Percentiles rank a stretch among this genome's conserved stretches.
Evolutionary conservation across 331 rosid genomes (phyloP).

Genomic region (Quercus phellos): DNA sequence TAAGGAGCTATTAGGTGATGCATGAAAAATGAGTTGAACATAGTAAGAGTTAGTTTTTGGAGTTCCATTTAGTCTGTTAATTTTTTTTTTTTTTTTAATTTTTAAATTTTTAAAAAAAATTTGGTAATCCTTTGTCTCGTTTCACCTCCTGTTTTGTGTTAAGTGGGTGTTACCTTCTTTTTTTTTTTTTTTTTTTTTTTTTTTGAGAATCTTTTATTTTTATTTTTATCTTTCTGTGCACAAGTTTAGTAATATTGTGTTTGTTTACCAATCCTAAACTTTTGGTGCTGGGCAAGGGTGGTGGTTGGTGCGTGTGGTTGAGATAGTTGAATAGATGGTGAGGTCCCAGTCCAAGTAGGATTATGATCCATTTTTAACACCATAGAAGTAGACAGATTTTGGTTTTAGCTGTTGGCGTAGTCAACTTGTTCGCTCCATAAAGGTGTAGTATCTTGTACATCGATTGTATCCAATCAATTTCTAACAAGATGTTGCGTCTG

Average conservation of each 20-base stretch:
- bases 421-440: neutral
- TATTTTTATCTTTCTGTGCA: neutral
- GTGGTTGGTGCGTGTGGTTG: neutral
- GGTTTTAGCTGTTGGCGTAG: neutral
- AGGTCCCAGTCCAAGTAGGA: neutral
- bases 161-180: conserved; percentile 19
- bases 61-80: conserved; percentile 9
- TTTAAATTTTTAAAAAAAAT: neutral
- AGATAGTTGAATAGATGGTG: neutral
- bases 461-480: too few relatives aligned
- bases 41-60: neutral
- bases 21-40: conserved; percentile 19
- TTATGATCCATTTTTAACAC: too few relatives aligned
- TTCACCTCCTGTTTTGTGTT: neutral
- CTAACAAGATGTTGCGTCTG: too few relatives aligned
- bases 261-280: neutral
- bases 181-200: neutral
- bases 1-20: neutral
- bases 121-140: neutral
- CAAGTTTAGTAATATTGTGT: conserved; percentile 1
- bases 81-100: neutral
- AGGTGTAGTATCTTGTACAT: too few relatives aligned
- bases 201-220: neutral
- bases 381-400: neutral
- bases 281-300: conserved; percentile 13